phyloP scores from a whole-genome alignment of 1,284 basidiomycete genomes.

The Coniferiporia sulphurascens region DNA sequence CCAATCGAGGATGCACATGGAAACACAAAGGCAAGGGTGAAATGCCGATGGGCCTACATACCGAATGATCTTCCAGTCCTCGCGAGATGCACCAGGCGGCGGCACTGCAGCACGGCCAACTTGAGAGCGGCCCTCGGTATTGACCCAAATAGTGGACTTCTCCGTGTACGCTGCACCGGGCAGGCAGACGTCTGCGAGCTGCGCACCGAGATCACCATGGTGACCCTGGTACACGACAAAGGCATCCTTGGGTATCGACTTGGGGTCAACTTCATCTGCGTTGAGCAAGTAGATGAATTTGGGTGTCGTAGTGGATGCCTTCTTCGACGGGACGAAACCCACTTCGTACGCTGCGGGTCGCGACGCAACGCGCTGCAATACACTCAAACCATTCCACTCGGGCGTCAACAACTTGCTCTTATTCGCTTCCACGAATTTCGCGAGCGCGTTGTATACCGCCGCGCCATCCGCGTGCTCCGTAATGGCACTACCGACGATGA shows the following conservation, averaged over 20 bases:
- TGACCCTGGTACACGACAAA: conserved; percentile 99
- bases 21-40: neutral
- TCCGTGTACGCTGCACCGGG: conserved; percentile 96
- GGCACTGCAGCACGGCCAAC: conserved; percentile 89
- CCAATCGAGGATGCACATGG: too few relatives aligned
- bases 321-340: conserved; percentile 84
- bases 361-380: conserved; percentile 88
- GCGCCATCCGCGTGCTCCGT: conserved; percentile 85
- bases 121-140: conserved; percentile 95
- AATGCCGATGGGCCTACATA: conserved; percentile 30
- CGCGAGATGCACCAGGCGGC: conserved; percentile 91
- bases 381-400: conserved; percentile 95
- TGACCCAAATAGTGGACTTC: conserved; percentile 93
- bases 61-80: conserved; percentile 99
- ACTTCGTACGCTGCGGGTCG: conserved; percentile 95
- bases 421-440: conserved; percentile 80
- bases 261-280: conserved; percentile 90
- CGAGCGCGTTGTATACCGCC: conserved; percentile 73
- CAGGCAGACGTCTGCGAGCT: conserved; percentile 93
- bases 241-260: conserved; percentile 88
- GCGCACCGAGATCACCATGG: conserved; percentile 96
- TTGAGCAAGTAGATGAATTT: conserved; percentile 98
- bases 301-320: conserved; percentile 71
- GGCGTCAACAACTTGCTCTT: conserved; percentile 73
- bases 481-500: conserved; percentile 89